These are phyloP conservation scores for Didymella sp. DNA, from an alignment of 2,329 filamentous ascomycete genomes.

Conservation along the genomic window DNA sequence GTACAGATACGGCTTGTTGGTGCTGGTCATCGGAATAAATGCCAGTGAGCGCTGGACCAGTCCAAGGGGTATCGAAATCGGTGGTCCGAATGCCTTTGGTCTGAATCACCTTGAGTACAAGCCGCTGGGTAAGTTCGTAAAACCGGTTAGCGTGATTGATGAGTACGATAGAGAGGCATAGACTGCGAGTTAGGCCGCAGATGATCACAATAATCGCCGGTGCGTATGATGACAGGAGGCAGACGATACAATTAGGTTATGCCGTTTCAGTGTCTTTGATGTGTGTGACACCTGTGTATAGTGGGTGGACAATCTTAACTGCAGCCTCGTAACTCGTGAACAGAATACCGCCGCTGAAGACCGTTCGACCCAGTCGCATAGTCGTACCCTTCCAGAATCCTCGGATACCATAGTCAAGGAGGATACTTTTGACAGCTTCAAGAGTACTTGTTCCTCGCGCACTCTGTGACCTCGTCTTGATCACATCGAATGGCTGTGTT, in stretches of 20 bases:
- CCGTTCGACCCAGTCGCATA: constrained; percentile 69
- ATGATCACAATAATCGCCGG: neutral
- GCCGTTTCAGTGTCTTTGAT: constrained; percentile 25
- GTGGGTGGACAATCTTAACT: constrained; percentile 56
- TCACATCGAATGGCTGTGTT: constrained; percentile 68
- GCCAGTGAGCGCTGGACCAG: constrained; percentile 64
- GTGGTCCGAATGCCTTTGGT: constrained; percentile 59
- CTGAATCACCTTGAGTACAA: constrained; percentile 58
- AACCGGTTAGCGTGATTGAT: constrained; percentile 62
- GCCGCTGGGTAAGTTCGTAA: constrained; percentile 59
- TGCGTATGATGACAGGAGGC: neutral
- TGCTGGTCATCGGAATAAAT: constrained; percentile 62
- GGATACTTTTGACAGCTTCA: constrained; percentile 63
- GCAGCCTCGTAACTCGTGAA: constrained; percentile 69
- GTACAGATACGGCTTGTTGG: constrained; percentile 61
- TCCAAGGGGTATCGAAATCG: constrained; percentile 57
- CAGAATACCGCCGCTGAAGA: constrained; percentile 71
- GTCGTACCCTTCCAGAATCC: constrained; percentile 73
- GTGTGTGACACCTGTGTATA: constrained; percentile 36
- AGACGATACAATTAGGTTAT: constrained; percentile 23
- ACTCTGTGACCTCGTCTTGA: constrained; percentile 69
- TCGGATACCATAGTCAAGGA: constrained; percentile 63
- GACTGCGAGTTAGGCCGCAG: neutral
- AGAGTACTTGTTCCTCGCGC: constrained; percentile 63
- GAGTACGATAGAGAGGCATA: constrained; percentile 50